phyloP scores from a whole-genome alignment of 1,284 basidiomycete species.

The Ceratobasidium sp. region DNA sequence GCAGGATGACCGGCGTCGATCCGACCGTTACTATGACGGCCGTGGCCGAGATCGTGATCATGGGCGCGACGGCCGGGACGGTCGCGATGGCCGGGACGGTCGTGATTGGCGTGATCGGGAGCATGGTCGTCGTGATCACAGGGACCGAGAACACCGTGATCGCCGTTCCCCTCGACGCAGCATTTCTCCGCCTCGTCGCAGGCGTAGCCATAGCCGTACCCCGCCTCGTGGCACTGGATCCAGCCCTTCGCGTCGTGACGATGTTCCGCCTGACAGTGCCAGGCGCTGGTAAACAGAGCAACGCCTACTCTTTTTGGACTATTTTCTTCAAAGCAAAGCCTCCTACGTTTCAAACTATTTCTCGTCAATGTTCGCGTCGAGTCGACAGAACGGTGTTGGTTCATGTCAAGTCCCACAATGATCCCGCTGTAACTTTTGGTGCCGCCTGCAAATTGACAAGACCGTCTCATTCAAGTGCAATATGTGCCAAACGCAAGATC shows the following conservation, averaged over 20 bases:
- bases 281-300: slow-evolving; percentile 17
- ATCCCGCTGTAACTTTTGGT: slow-evolving; percentile 33
- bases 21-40: slow-evolving; percentile 47
- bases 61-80: slow-evolving; percentile 49
- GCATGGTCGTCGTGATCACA: slow-evolving; percentile 59
- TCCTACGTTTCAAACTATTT: slow-evolving; percentile 33
- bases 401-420: slow-evolving; percentile 38
- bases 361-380: slow-evolving; percentile 32
- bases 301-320: slow-evolving; percentile 27
- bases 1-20: slow-evolving; percentile 44
- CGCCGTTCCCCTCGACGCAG: slow-evolving; percentile 51
- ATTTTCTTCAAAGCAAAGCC: slow-evolving; percentile 36
- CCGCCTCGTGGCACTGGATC: slow-evolving; percentile 62
- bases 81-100: slow-evolving; percentile 45
- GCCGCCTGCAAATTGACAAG: slow-evolving; percentile 37
- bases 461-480: slow-evolving; percentile 31
- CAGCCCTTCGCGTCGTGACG: slow-evolving; percentile 29
- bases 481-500: slow-evolving; percentile 22
- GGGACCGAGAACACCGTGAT: slow-evolving; percentile 63
- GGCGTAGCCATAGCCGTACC: slow-evolving; percentile 74
- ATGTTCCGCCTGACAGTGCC: slow-evolving; percentile 14
- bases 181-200: slow-evolving; percentile 51
- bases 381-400: slow-evolving; percentile 35
- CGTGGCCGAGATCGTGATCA: slow-evolving; percentile 57
- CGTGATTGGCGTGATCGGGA: slow-evolving; percentile 64